Conservation (phyloP, 1,139 yeast species). For the Candida dubliniensis region DNA sequence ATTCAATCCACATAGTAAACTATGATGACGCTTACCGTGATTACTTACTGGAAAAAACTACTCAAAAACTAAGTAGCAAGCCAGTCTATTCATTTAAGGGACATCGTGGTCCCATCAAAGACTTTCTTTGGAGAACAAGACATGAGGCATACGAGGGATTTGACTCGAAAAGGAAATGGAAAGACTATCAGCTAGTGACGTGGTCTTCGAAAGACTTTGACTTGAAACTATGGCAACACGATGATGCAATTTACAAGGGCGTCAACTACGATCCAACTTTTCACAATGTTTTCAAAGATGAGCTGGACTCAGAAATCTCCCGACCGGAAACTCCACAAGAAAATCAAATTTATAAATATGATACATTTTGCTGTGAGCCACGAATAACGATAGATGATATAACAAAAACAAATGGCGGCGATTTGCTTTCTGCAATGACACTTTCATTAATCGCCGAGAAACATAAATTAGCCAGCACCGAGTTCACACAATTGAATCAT, state of each 20-base stretch:
- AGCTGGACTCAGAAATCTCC: slow-evolving; percentile 20
- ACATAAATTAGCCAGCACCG: slow-evolving; percentile 25
- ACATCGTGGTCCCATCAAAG: slow-evolving; percentile 81
- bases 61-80: slow-evolving; percentile 28
- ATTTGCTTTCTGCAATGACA: slow-evolving; percentile 37
- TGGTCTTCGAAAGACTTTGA: slow-evolving; percentile 88
- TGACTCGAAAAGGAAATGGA: slow-evolving; percentile 54
- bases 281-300: slow-evolving; percentile 27
- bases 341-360: slow-evolving; percentile 23
- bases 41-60: slow-evolving; percentile 27
- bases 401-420: slow-evolving; percentile 34
- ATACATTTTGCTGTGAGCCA: slow-evolving; percentile 43
- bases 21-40: slow-evolving; percentile 48
- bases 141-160: slow-evolving; percentile 36
- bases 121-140: slow-evolving; percentile 81
- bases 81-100: slow-evolving; percentile 72
- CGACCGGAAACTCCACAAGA: slow-evolving; percentile 10
- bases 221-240: slow-evolving; percentile 77
- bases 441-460: slow-evolving; percentile 35
- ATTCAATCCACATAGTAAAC: slow-evolving; percentile 69
- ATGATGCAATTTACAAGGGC: slow-evolving; percentile 56
- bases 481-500: slow-evolving; percentile 54
- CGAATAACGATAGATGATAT: slow-evolving; percentile 37
- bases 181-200: slow-evolving; percentile 86
- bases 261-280: slow-evolving; percentile 55